phyloP scores from a whole-genome alignment of 208 protist genomes.

The Trichomonas tenax region DNA sequence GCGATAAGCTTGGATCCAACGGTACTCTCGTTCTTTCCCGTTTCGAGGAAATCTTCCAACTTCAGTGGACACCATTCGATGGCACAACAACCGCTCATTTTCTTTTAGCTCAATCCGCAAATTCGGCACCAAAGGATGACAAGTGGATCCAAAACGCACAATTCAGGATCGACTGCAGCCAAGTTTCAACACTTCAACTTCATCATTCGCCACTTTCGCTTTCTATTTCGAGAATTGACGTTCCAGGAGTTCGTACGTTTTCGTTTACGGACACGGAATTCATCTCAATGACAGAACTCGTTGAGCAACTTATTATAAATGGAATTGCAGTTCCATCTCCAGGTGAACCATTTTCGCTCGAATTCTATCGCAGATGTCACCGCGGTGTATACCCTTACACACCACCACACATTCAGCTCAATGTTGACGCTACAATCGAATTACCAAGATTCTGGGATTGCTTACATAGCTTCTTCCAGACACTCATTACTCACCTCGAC shows the following conservation, averaged over 20 bases:
- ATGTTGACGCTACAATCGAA: neutral
- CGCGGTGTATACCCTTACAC: neutral
- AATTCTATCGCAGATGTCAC: neutral
- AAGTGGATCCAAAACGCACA: neutral
- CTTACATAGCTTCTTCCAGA: neutral
- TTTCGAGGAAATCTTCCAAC: neutral
- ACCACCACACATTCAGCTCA: constrained; percentile 2
- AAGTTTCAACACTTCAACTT: neutral
- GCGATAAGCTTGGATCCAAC: neutral
- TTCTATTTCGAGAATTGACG: neutral
- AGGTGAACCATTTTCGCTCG: neutral
- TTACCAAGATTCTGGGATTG: neutral
- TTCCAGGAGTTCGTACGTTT: neutral
- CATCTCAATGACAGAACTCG: neutral
- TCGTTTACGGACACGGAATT: neutral
- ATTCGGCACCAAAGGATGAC: neutral
- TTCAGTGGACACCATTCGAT: neutral
- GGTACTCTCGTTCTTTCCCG: neutral
- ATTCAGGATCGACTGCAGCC: neutral
- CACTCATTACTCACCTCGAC: neutral
- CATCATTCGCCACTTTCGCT: neutral
- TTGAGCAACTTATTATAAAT: constrained; percentile 6
- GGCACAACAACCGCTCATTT: neutral
- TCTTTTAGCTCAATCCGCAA: neutral
- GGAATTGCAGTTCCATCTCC: constrained; percentile 4